Conservation (phyloP, 176 grass and related monocot genomes). For the Oryza meridionalis region DNA sequence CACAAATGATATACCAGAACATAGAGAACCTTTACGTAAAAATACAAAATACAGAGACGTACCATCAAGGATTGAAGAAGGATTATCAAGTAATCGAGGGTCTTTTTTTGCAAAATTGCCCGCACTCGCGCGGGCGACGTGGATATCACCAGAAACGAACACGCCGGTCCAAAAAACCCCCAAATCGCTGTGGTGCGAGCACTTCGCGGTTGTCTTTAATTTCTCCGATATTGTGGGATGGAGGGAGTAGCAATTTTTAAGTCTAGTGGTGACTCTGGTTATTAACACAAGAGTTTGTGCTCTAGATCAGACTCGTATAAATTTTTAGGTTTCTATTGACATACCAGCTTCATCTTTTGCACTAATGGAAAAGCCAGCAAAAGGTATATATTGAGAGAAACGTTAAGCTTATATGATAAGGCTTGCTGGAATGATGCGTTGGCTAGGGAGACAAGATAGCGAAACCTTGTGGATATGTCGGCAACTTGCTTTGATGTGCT, state of each 20-base stretch:
- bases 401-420: constrained; percentile 31
- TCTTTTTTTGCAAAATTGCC: no score
- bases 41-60: no score
- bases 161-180: no score
- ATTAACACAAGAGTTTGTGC: constrained; percentile 7
- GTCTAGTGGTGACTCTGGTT: constrained; percentile 32
- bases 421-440: constrained; percentile 25
- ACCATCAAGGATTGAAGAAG: no score
- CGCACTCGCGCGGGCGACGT: no score
- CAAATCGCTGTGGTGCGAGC: no score
- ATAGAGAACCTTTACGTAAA: no score
- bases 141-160: no score
- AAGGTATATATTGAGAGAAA: not conserved
- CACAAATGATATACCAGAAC: no score
- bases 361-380: not conserved
- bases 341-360: constrained; percentile 29
- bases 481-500: constrained; percentile 21
- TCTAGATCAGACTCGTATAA: constrained; percentile 7
- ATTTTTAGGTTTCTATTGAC: constrained; percentile 45
- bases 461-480: constrained; percentile 38
- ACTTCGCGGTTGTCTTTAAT: no score
- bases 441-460: constrained; percentile 21
- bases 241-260: not conserved
- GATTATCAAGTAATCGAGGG: no score
- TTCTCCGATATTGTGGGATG: no score